These are phyloP conservation scores for Cucumis cinereus DNA, from an alignment of 306 rosid species.

Conservation along the genomic window DNA sequence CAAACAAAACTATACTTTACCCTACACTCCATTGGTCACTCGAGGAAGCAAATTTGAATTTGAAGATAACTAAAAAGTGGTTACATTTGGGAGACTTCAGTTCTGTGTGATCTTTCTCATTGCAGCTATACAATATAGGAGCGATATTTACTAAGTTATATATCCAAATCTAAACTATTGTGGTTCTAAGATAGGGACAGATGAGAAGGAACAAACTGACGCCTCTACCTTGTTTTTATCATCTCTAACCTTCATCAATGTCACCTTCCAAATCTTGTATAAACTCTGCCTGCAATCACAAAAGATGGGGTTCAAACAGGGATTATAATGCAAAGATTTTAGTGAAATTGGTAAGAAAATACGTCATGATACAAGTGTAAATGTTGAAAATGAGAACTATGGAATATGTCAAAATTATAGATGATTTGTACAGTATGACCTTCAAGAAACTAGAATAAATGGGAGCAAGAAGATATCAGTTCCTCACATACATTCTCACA, in stretches of 20 bases:
- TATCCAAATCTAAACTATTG: conserved; percentile 1
- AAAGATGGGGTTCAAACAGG: not conserved
- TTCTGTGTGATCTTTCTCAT: not conserved
- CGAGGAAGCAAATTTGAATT: not conserved
- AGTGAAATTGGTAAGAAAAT: not conserved
- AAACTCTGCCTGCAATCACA: conserved; percentile 50
- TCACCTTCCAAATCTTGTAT: conserved; percentile 41
- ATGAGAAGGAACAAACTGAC: conserved; percentile 22
- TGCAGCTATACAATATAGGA: not conserved
- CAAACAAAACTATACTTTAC: not conserved
- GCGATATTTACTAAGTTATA: not conserved
- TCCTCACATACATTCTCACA: not conserved
- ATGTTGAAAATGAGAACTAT: not conserved
- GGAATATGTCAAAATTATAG: not conserved
- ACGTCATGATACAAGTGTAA: not conserved
- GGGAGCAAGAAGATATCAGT: not conserved
- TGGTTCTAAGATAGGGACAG: conserved; percentile 33
- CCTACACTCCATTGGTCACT: not conserved
- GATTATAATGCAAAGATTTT: not conserved
- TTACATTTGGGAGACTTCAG: not conserved
- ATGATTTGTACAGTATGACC: not conserved
- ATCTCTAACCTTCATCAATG: conserved; percentile 37
- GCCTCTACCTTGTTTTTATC: conserved; percentile 27
- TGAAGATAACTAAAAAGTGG: not conserved
- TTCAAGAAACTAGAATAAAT: not conserved